These are phyloP conservation scores for Starmerella tilneyi DNA, from an alignment of 805 yeast species.

Conservation along the genomic window DNA sequence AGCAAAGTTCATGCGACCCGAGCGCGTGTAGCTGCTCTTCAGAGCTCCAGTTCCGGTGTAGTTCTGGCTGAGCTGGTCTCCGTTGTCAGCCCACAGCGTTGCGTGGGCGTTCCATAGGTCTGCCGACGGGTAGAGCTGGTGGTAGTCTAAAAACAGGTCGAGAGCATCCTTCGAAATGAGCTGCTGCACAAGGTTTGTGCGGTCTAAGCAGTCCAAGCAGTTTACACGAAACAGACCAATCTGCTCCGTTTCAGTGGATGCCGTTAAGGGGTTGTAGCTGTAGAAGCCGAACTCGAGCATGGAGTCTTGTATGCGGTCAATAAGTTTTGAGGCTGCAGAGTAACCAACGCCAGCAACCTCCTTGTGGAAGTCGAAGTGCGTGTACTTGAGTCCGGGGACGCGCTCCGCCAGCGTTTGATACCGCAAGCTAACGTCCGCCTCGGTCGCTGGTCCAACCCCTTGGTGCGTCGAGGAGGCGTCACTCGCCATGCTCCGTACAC, in stretches of 20 bases:
- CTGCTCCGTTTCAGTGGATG: conserved; percentile 55
- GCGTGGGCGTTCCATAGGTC: conserved; percentile 68
- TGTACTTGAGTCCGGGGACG: conserved; percentile 40
- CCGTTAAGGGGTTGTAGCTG: conserved; percentile 47
- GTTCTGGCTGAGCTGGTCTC: conserved; percentile 89
- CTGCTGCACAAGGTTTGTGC: conserved; percentile 77
- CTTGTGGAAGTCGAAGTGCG: conserved; percentile 87
- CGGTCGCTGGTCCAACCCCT: conserved; percentile 17
- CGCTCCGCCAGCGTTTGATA: conserved; percentile 18
- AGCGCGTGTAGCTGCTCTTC: conserved; percentile 85
- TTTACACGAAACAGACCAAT: conserved; percentile 86
- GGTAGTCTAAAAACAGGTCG: conserved; percentile 34
- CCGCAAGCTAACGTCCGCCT: conserved; percentile 22
- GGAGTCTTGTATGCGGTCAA: conserved; percentile 54
- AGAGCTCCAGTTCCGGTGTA: conserved; percentile 97
- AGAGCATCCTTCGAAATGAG: conserved; percentile 66
- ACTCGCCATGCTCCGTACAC: conserved; percentile 11
- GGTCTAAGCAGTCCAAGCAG: conserved; percentile 87
- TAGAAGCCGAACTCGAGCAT: conserved; percentile 75
- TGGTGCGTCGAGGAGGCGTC: background rate
- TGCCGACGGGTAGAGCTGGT: conserved; percentile 38
- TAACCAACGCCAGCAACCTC: conserved; percentile 79
- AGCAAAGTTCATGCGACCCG: conserved; percentile 92
- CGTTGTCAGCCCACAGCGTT: conserved; percentile 95
- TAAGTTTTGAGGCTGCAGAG: conserved; percentile 63